These are phyloP conservation scores for Dactylellina sp. DNA, from an alignment of 2,329 filamentous ascomycete genomes.

Conservation along the genomic window DNA sequence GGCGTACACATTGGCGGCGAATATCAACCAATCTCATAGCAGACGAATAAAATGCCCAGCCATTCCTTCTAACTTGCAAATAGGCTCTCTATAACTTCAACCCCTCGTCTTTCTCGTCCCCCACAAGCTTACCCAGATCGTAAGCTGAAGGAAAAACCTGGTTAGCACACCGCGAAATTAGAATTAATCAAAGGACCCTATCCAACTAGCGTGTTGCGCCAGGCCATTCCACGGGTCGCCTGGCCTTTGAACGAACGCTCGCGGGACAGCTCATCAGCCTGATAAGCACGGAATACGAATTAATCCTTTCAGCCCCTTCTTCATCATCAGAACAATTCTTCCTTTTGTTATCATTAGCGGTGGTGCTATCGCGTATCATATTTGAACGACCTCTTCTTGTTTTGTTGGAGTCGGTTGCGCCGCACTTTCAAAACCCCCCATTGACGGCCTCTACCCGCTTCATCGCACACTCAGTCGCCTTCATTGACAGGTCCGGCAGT, in stretches of 20 bases:
- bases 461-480: no score
- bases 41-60: constrained; percentile 41
- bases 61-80: constrained; percentile 13
- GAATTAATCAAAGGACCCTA: no score
- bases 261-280: constrained; percentile 26
- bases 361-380: constrained; percentile 17
- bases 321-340: background rate
- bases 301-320: constrained; percentile 18
- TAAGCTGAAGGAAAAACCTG: background rate
- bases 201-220: background rate
- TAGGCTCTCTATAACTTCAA: background rate
- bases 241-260: no score
- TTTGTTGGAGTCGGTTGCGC: constrained; percentile 15
- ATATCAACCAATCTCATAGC: constrained; percentile 40
- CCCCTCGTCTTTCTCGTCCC: background rate
- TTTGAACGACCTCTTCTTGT: background rate
- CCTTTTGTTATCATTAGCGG: background rate
- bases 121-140: background rate
- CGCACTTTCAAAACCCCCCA: background rate
- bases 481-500: no score
- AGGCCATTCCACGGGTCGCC: constrained; percentile 29
- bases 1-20: background rate
- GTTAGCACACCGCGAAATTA: background rate
- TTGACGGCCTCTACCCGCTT: no score
- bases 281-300: constrained; percentile 39